Evolutionary conservation across 1,284 basidiomycete species (phyloP), one percentile per base, ranked within the genome.

Genomic region (Trichosporon sp.): DNA sequence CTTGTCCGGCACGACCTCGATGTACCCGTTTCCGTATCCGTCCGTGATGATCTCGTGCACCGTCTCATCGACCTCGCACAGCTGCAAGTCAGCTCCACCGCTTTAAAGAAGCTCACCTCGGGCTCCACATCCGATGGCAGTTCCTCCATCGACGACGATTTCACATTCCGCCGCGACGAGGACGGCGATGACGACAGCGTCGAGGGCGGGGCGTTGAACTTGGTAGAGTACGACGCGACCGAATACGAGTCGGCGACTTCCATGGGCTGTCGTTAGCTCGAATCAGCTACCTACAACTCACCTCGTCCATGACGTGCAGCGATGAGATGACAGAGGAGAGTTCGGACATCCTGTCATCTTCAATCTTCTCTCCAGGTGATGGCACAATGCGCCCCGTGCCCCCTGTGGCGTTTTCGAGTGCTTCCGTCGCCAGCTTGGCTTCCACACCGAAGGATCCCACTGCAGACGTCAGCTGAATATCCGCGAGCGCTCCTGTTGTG

Each of bases 51-150:
- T 19, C 21, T 61, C 21, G 21, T 46, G 26, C 56, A 32, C 7
- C 14, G 40, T n/a, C 14, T 48, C 68, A 46, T 69, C 68, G 32
- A 69, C 68, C n/a, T 69, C 63, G 68, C 65, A 65, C 35, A 69
- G 63, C 68, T 68, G 61, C 10, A 10, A 2, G 14, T 46, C 26
- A 48, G 65, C 46, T 66, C 6, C 1, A 8, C 11, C 14, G 6
- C 14, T 21, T 11, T 4, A 7, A 66, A 4, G 19, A 26, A 26
- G 64, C 68, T 54, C 32, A 68, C 68, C 63, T 69, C 68, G 32
- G 65, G 43, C 68, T 69, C 68, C n/a, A 48, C 46, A 12, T 69
- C 68, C 31, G 67, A 63, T 16, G 59, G 59, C 59, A 37, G 14
- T 32, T 63, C 59, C 59, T 63, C 31, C 59, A 63, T 63, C 14